Evolutionary conservation across 2,329 filamentous ascomycete genomes (phyloP), one percentile per base, ranked within the genome.

Genomic region (Scedosporium aurantiacum): DNA sequence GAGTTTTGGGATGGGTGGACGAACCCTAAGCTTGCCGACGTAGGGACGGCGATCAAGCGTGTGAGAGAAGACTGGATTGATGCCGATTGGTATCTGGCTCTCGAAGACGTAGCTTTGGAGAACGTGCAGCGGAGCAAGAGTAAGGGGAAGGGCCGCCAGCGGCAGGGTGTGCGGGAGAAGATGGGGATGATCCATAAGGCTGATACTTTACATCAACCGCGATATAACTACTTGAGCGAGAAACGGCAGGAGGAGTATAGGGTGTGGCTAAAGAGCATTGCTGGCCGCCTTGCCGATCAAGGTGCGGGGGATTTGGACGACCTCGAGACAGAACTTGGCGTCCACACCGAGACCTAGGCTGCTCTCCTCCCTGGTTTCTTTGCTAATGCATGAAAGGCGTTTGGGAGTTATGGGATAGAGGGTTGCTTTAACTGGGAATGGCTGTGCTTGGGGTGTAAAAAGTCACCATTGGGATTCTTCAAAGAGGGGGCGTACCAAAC

Each of bases 161-260:
- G 71, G 71, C 21, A 67, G 69, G 60, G 64, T 65, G 65, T 63
- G 64, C 65, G 66, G 62, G 70, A 68, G 1, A 70, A 69, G n/a
- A 75, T 75, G 43, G 75, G 78, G 62, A 69, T 78, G 62, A 69
- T 78, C 28, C 73, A 84, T 72, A 71, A 79, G 62, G 75, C 79
- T 7, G 82, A 85, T 64, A 88, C 85, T 2, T 91, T 91, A 88
- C 83, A 92, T 66, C 88, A 91, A 71, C 85, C 87, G 65, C 80
- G 82, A 56, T 86, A 89, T 67, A 87, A 91, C 67, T 90, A 86
- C 67, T 71, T 92, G 66, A 86, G 85, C 64, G 83, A 86, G 57
- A 76, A 79, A 63, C 84, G 83, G 65, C 78, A 79, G 66, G 76
- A 76, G 47, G 83, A 87, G 10, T 91, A 85, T 69, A 75, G 70